phyloP scores from a whole-genome alignment of 768 basidiomycete genomes.

The Boletus fagicola region DNA sequence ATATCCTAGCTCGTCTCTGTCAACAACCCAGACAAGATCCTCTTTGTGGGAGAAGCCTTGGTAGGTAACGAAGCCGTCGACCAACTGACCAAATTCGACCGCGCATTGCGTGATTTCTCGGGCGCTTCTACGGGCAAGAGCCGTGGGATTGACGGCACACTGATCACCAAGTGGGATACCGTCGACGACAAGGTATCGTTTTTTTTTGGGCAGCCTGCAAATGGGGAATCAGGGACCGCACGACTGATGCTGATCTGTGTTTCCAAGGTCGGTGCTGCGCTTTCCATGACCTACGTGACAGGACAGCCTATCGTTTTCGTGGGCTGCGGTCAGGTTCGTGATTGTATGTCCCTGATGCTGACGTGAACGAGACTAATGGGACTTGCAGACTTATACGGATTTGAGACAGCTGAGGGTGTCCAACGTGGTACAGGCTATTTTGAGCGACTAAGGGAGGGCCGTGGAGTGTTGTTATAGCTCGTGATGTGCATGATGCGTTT shows the following conservation, averaged over 20 bases:
- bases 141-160: conserved; percentile 96
- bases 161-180: conserved; percentile 99
- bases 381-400: conserved; percentile 87
- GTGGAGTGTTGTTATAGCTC: neutral
- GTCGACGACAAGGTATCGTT: conserved; percentile 89
- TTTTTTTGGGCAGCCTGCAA: neutral
- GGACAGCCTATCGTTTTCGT: too few relatives aligned
- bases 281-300: too few relatives aligned
- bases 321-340: conserved; percentile 68
- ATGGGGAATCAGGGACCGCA: neutral
- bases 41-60: conserved; percentile 97
- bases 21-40: conserved; percentile 95
- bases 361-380: conserved; percentile 10
- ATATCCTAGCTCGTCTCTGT: conserved; percentile 73
- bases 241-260: neutral
- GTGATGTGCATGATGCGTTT: neutral
- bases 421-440: conserved; percentile 91
- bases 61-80: conserved; percentile 99
- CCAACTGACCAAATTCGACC: conserved; percentile 95
- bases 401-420: conserved; percentile 84
- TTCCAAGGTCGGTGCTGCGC: too few relatives aligned
- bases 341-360: neutral
- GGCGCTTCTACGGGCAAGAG: conserved; percentile 63
- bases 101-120: conserved; percentile 90
- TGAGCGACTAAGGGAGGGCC: conserved; percentile 56